A percentile compares a stretch with the other conserved stretches of the same genome.
Conservation (phyloP, 2,329 filamentous ascomycete genomes). For the Pseudogymnoascus sp. region DNA sequence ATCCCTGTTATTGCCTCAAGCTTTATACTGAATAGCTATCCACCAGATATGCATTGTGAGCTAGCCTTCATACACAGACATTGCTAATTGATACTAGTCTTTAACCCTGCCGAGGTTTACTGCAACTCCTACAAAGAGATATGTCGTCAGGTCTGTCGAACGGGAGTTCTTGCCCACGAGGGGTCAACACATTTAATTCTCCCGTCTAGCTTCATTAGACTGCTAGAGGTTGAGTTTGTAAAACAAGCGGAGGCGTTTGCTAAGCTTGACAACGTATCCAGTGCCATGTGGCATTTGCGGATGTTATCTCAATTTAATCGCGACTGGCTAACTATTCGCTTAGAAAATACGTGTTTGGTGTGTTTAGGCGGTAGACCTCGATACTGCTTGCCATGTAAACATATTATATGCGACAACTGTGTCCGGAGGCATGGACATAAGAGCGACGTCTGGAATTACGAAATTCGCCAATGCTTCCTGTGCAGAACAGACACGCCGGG, state of each 20-base stretch:
- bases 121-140: constrained; percentile 17
- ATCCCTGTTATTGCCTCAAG: constrained; percentile 17
- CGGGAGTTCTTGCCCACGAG: constrained; percentile 16
- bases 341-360: constrained; percentile 14
- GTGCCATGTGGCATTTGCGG: constrained; percentile 12
- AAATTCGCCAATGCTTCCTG: constrained; percentile 24
- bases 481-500: constrained; percentile 19
- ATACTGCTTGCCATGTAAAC: constrained; percentile 25
- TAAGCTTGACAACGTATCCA: constrained; percentile 11
- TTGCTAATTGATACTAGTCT: constrained; percentile 14
- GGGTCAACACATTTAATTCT: constrained; percentile 18
- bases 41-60: constrained; percentile 20
- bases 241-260: constrained; percentile 14
- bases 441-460: constrained; percentile 21
- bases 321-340: constrained; percentile 14
- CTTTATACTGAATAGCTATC: constrained; percentile 19
- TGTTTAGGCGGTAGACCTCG: constrained; percentile 15
- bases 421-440: constrained; percentile 24
- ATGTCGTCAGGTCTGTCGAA: constrained; percentile 15
- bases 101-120: constrained; percentile 17
- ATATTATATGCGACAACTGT: constrained; percentile 31
- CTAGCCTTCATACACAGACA: background rate
- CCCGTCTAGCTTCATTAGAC: constrained; percentile 16
- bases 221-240: constrained; percentile 15
- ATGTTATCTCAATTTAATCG: constrained; percentile 14